Evolutionary conservation across 2,329 filamentous ascomycete species (phyloP).

Genomic region (Alternaria brassicae): DNA sequence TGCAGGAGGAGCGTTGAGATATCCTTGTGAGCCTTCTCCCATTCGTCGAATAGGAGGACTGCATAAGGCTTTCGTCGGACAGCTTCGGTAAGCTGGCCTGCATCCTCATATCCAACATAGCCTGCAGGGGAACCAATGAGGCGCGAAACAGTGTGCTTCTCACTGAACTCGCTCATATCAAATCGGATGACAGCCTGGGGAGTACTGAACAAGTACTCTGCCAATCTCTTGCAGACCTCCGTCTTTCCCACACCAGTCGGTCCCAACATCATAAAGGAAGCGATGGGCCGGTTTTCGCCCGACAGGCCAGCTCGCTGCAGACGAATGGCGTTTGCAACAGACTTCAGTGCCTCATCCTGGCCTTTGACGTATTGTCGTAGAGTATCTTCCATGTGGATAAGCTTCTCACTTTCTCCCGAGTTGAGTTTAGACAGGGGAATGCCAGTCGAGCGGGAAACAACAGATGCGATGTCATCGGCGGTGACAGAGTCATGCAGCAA

Average conservation of each 20-base stretch:
- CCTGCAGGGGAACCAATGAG: constrained; percentile 93
- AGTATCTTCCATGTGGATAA: constrained; percentile 94
- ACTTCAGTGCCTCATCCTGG: constrained; percentile 90
- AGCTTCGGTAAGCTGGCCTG: constrained; percentile 93
- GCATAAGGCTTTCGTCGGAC: constrained; percentile 95
- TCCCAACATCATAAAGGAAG: constrained; percentile 96
- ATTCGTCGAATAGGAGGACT: constrained; percentile 94
- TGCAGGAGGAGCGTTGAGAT: constrained; percentile 91
- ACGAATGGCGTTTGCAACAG: constrained; percentile 90
- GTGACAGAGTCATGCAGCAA: constrained; percentile 95
- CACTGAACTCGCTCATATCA: constrained; percentile 98
- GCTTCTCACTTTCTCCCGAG: constrained; percentile 89
- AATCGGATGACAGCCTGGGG: constrained; percentile 91
- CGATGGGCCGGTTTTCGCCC: constrained; percentile 88
- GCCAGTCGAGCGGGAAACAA: constrained; percentile 89
- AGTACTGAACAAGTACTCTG: constrained; percentile 89
- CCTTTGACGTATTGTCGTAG: constrained; percentile 84
- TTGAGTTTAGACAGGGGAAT: constrained; percentile 94
- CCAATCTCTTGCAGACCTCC: constrained; percentile 95
- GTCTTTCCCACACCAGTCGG: constrained; percentile 98
- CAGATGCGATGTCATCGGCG: constrained; percentile 88
- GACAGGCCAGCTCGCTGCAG: constrained; percentile 92
- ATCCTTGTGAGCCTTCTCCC: constrained; percentile 95
- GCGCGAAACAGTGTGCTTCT: constrained; percentile 93
- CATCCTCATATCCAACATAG: constrained; percentile 96